phyloP scores from a whole-genome alignment of 495 filamentous ascomycete genomes.

The Thermochaetoides thermophila region DNA sequence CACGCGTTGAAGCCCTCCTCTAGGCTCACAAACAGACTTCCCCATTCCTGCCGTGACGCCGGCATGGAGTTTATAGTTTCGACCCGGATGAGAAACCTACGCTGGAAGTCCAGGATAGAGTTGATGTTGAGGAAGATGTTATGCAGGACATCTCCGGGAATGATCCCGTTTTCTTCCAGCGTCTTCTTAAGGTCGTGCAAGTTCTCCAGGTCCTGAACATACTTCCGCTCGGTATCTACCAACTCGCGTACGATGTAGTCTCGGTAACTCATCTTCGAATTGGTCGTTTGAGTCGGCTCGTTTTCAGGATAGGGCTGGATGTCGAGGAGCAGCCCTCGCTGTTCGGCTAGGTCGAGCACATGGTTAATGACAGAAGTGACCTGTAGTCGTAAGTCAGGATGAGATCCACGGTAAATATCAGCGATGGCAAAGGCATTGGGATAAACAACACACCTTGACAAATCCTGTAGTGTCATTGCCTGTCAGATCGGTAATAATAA shows the following conservation, averaged over 20 bases:
- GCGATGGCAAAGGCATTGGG: background rate
- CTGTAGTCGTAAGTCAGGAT: slow-evolving; percentile 10
- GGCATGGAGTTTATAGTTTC: slow-evolving; percentile 84
- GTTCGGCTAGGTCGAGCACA: slow-evolving; percentile 73
- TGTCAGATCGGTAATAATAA: slow-evolving; percentile 82
- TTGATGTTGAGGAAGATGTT: slow-evolving; percentile 95
- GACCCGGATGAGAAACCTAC: slow-evolving; percentile 84
- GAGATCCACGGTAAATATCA: background rate
- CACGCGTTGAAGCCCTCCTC: slow-evolving; percentile 65
- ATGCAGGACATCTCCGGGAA: slow-evolving; percentile 82
- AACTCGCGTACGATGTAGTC: slow-evolving; percentile 83
- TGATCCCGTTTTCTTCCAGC: slow-evolving; percentile 70
- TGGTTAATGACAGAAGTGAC: slow-evolving; percentile 65
- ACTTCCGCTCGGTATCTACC: slow-evolving; percentile 87
- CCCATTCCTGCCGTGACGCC: slow-evolving; percentile 76
- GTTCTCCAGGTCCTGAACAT: slow-evolving; percentile 95
- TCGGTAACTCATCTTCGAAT: slow-evolving; percentile 54
- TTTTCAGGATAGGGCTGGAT: slow-evolving; percentile 32
- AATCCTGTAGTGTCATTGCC: slow-evolving; percentile 93
- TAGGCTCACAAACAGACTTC: slow-evolving; percentile 58
- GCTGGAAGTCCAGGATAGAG: slow-evolving; percentile 83
- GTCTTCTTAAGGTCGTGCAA: slow-evolving; percentile 84
- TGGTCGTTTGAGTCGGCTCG: slow-evolving; percentile 26
- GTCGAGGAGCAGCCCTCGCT: slow-evolving; percentile 52
- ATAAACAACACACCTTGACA: slow-evolving; percentile 55